Evolutionary conservation across 495 filamentous ascomycete species (phyloP).

Genomic region (Lepraria neglecta): DNA sequence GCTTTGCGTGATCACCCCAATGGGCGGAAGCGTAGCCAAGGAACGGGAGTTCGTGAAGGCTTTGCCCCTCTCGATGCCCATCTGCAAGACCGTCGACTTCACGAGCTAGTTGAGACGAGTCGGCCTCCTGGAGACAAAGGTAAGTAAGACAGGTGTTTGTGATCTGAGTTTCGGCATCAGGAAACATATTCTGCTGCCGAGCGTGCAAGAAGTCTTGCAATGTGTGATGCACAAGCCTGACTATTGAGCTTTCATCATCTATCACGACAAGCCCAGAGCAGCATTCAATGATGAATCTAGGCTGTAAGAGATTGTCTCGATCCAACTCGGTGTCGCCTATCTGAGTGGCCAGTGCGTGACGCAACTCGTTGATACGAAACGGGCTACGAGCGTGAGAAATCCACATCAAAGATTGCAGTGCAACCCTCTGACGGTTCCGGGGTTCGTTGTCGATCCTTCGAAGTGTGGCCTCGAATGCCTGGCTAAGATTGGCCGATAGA

Average conservation of each 20-base stretch:
- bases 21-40: constrained; percentile 25
- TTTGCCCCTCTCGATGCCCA: background rate
- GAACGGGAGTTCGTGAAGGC: constrained; percentile 7
- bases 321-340: constrained; percentile 32
- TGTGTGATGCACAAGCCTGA: constrained; percentile 52
- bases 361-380: constrained; percentile 39
- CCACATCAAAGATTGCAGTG: constrained; percentile 40
- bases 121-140: constrained; percentile 8
- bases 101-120: background rate
- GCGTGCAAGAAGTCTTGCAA: constrained; percentile 46
- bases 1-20: constrained; percentile 25
- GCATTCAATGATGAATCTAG: constrained; percentile 38
- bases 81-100: background rate
- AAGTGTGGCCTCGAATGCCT: constrained; percentile 39
- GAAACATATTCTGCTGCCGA: constrained; percentile 20
- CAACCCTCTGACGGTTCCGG: constrained; percentile 28
- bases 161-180: constrained; percentile 17
- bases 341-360: constrained; percentile 42
- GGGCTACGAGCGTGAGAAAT: constrained; percentile 36
- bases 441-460: constrained; percentile 38
- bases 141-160: constrained; percentile 22
- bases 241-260: constrained; percentile 39
- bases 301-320: constrained; percentile 32
- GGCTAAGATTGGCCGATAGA: constrained; percentile 28
- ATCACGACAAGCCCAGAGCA: constrained; percentile 48